Evolutionary conservation across 2,329 filamentous ascomycete genomes (phyloP).

Genomic region (Epichloe sylvatica): DNA sequence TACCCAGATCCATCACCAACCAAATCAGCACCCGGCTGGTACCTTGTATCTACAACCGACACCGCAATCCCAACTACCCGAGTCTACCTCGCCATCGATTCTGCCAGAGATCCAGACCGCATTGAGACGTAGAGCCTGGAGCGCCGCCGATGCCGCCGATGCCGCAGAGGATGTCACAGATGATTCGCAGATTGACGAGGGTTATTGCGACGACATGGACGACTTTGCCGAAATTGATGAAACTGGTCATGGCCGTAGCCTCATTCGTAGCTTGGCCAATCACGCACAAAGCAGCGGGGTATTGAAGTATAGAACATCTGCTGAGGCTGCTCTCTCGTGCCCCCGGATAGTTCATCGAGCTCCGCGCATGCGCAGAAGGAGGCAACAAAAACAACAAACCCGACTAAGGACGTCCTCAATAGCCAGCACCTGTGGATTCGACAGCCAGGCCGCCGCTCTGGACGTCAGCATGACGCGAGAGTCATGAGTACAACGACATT

Average conservation of each 20-base stretch:
- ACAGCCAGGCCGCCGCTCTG: neutral
- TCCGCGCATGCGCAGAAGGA: constrained; percentile 7
- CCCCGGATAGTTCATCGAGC: constrained; percentile 6
- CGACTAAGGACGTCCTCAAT: neutral
- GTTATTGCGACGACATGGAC: constrained; percentile 2
- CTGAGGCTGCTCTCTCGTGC: constrained; percentile 8
- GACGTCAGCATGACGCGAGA: neutral
- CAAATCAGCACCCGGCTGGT: no score
- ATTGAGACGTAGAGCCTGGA: neutral
- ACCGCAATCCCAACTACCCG: neutral
- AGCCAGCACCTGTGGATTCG: neutral
- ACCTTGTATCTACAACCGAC: neutral
- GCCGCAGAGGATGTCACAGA: neutral
- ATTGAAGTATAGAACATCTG: constrained; percentile 5
- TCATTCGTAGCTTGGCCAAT: constrained; percentile 1
- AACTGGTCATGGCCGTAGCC: neutral
- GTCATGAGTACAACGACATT: neutral
- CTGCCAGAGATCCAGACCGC: neutral
- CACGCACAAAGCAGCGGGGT: constrained; percentile 3
- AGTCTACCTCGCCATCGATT: neutral
- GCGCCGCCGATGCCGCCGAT: neutral
- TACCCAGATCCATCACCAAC: neutral
- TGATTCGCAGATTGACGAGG: neutral
- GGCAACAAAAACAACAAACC: constrained; percentile 2
- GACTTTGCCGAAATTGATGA: constrained; percentile 2